Evolutionary conservation across 1,284 basidiomycete species (phyloP).

Genomic region (Macrocybe sp.): DNA sequence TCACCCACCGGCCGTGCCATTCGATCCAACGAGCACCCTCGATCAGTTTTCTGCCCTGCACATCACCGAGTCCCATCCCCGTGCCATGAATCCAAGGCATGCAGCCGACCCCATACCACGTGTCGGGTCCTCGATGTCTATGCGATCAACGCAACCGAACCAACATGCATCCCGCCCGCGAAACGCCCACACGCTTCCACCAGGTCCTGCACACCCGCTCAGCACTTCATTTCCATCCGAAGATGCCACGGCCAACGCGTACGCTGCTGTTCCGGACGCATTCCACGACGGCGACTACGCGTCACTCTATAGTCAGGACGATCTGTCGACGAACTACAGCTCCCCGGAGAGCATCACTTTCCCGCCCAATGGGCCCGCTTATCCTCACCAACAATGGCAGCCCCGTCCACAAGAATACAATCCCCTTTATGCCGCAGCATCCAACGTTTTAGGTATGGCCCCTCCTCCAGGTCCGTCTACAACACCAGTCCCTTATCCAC

Average conservation of each 20-base stretch:
- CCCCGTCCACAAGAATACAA: conserved; percentile 37
- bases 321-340: conserved; percentile 5
- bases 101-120: conserved; percentile 37
- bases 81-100: conserved; percentile 10
- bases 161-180: conserved; percentile 24
- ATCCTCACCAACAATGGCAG: conserved; percentile 20
- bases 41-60: conserved; percentile 44
- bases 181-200: conserved; percentile 31
- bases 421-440: conserved; percentile 66
- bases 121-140: conserved; percentile 49
- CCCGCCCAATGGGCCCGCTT: conserved; percentile 3
- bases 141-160: conserved; percentile 30
- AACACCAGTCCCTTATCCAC: conserved; percentile 7
- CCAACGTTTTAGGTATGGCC: conserved; percentile 75
- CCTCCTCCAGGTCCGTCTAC: conserved; percentile 42
- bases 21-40: conserved; percentile 39
- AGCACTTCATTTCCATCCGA: not conserved
- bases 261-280: no score
- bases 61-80: conserved; percentile 34
- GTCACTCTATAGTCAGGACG: conserved; percentile 14
- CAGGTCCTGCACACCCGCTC: conserved; percentile 2
- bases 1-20: conserved; percentile 21
- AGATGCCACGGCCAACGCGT: no score
- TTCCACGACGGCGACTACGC: conserved; percentile 12
- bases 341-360: conserved; percentile 17